Evolutionary conservation across 2,329 filamentous ascomycete genomes (phyloP).

Genomic region (Claviceps digitariae): DNA sequence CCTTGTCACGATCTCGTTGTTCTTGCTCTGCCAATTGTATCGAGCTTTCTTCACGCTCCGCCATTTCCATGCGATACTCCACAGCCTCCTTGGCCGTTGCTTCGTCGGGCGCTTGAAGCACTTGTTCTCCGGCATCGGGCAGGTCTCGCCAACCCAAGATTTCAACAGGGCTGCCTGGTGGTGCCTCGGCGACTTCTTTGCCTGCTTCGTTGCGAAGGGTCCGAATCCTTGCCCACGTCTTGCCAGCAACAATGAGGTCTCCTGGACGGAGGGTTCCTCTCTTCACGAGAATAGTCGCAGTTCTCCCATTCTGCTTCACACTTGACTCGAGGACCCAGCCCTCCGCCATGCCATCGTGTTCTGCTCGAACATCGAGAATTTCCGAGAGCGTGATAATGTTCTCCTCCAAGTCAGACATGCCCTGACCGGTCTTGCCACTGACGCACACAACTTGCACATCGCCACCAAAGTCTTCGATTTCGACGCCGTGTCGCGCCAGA

Average conservation of each 20-base stretch:
- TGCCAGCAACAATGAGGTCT: constrained; percentile 75
- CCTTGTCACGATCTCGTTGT: constrained; percentile 43
- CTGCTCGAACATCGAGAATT: constrained; percentile 78
- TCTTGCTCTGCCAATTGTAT: constrained; percentile 67
- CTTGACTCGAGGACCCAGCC: constrained; percentile 91
- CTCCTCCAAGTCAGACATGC: constrained; percentile 87
- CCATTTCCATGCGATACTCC: constrained; percentile 58
- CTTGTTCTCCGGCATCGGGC: constrained; percentile 73
- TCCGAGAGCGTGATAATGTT: constrained; percentile 76
- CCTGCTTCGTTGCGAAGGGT: constrained; percentile 77
- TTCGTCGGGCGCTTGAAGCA: constrained; percentile 72
- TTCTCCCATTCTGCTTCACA: constrained; percentile 70
- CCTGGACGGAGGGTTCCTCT: constrained; percentile 73
- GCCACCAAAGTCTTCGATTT: constrained; percentile 89
- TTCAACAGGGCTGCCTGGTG: constrained; percentile 81
- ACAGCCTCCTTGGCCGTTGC: constrained; percentile 65
- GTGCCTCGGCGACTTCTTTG: constrained; percentile 53
- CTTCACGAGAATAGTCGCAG: constrained; percentile 79
- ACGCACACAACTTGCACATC: constrained; percentile 87
- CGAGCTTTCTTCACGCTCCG: constrained; percentile 60
- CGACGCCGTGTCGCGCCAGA: constrained; percentile 67
- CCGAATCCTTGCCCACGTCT: constrained; percentile 77
- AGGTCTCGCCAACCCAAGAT: constrained; percentile 84
- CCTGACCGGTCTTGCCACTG: constrained; percentile 84
- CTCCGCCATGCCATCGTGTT: constrained; percentile 63